These are phyloP conservation scores for Penicillium sp. DNA, from an alignment of 2,329 filamentous ascomycete species.

Conservation along the genomic window DNA sequence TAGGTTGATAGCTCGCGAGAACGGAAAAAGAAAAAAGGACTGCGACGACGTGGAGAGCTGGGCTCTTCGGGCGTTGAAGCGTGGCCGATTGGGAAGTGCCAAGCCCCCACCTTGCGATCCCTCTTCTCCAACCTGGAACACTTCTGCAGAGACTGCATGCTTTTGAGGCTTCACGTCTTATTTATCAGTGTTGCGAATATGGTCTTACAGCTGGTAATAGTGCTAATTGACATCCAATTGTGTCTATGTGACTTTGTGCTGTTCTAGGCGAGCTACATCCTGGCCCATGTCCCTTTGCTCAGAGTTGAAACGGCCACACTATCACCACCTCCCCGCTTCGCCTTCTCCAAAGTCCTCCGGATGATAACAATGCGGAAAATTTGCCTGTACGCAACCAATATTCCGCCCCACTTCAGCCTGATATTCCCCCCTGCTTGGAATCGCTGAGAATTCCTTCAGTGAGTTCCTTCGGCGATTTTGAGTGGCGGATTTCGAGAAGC, in stretches of 20 bases:
- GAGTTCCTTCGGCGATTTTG: slow-evolving; percentile 1
- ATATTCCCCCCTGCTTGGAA: neutral
- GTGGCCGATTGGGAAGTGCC: slow-evolving; percentile 13
- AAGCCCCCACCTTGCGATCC: slow-evolving; percentile 7
- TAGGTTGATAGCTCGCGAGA: neutral
- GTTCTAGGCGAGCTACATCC: slow-evolving; percentile 9
- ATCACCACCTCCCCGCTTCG: neutral
- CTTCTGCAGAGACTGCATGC: neutral
- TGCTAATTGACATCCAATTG: neutral
- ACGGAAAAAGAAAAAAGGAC: neutral
- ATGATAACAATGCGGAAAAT: neutral
- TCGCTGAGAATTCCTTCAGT: neutral
- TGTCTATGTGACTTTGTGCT: slow-evolving; percentile 9
- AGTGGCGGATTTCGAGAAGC: neutral
- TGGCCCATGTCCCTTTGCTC: neutral
- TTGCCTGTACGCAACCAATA: neutral
- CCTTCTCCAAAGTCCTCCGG: neutral
- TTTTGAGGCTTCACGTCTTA: neutral
- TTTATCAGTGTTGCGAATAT: neutral
- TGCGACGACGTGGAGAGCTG: neutral
- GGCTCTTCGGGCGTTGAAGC: neutral
- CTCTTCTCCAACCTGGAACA: neutral
- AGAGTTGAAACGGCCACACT: slow-evolving; percentile 3
- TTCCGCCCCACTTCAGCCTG: slow-evolving; percentile 2
- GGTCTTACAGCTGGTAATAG: neutral